Evolutionary conservation across 257 asterid genomes (phyloP).

Genomic region (Nicotiana tabacum): DNA sequence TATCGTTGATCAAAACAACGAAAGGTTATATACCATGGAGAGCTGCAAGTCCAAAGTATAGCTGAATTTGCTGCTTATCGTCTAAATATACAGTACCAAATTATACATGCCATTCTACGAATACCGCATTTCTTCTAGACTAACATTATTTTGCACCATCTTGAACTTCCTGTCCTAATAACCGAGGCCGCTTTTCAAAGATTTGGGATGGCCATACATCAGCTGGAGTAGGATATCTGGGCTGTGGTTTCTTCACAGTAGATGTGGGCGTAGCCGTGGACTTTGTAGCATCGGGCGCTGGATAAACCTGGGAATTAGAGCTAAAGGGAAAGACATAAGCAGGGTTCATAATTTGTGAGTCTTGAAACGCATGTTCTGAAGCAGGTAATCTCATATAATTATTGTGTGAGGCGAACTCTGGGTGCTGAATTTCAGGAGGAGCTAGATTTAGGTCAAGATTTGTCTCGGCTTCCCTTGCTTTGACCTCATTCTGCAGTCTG

Average conservation of each 20-base stretch:
- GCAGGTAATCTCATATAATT: constrained; percentile 17
- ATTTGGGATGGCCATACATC: constrained; percentile 52
- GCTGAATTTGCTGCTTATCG: constrained; percentile 1
- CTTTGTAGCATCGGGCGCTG: constrained; percentile 16
- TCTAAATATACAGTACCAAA: not conserved
- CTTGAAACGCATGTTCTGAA: constrained; percentile 22
- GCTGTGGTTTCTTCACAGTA: constrained; percentile 47
- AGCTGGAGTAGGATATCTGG: constrained; percentile 53
- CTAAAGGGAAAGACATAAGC: constrained; percentile 28
- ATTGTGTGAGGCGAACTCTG: constrained; percentile 11
- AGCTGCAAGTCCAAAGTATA: not conserved
- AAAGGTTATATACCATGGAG: not conserved
- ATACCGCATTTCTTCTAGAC: not conserved
- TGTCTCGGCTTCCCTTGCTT: constrained; percentile 22
- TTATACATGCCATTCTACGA: not conserved
- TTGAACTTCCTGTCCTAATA: constrained; percentile 15
- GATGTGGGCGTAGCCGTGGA: constrained; percentile 13
- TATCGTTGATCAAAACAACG: not conserved
- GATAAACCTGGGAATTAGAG: constrained; percentile 22
- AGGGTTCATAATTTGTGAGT: constrained; percentile 30
- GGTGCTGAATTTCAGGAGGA: constrained; percentile 30
- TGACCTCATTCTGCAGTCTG: constrained; percentile 33
- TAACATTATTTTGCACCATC: not conserved
- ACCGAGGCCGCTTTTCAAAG: constrained; percentile 32
- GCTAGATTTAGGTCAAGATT: constrained; percentile 41